Percentiles rank a stretch among this genome's conserved stretches.
Evolutionary conservation across 768 basidiomycete genomes (phyloP).

Genomic region (Hygrocybe punicea): DNA sequence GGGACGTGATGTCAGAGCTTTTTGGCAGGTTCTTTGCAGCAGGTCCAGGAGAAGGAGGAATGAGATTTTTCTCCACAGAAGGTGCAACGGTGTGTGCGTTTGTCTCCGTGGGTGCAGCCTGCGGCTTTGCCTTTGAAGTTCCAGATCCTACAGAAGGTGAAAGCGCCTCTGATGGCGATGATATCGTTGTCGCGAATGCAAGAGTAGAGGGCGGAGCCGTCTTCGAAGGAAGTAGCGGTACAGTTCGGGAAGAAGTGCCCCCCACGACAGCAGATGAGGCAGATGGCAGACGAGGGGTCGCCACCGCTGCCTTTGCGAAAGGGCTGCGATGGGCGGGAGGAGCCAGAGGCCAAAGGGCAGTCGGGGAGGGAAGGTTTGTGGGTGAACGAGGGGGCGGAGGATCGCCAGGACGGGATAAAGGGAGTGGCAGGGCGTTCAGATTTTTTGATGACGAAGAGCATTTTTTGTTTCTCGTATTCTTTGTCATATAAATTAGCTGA

Average conservation of each 20-base stretch:
- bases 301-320: conserved; percentile 1
- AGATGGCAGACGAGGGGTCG: conserved; percentile 6
- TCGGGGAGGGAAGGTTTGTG: neutral
- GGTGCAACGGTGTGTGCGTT: no score
- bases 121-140: neutral
- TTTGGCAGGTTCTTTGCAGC: no score
- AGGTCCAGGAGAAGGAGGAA: no score
- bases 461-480: no score
- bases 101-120: neutral
- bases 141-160: neutral
- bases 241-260: conserved; percentile 1
- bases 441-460: no score
- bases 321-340: no score
- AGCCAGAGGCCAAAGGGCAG: neutral
- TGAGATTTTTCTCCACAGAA: no score
- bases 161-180: neutral
- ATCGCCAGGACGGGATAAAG: no score
- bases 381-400: neutral
- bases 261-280: conserved; percentile 8
- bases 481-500: no score
- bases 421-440: no score
- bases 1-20: no score
- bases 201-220: neutral
- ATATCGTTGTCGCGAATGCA: neutral
- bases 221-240: neutral